Base-by-base conservation (phyloP, 208 protist species). In the Phytomonas serpens region DNA sequence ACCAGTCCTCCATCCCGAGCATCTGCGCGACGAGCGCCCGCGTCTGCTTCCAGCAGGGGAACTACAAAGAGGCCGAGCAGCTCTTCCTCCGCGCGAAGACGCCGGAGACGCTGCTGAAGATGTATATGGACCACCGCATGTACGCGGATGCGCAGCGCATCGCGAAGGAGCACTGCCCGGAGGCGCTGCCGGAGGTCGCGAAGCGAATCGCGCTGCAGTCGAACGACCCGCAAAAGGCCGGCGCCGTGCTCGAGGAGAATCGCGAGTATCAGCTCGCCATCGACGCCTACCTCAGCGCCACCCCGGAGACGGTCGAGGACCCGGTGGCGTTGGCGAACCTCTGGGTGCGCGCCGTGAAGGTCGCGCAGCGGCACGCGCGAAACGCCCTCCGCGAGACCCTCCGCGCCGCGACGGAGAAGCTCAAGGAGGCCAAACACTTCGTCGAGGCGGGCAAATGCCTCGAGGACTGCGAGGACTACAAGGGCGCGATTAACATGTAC, bases 261-360 rank as follows among this genome's bases (percentile, higher is more conserved):
- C 92, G 96, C 66, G 93, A 99, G 73, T 98, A 97, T 69, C 77
- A 87, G 57, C 79, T 94, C 29, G 97, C 97, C 13, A 97, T 99
- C 65, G 97, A 99, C 71, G 85, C 90, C n/a, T 98, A 98, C 78
- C 84, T 99, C 37, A 83, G 82, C 67, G 87, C 93, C 7, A 91
- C 80, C 0, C 10, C 77, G 19, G 89, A 94, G 37, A 85, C 77
- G 38, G 84, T 93, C 64, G 42, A 73, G 14, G 83, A 96, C 79
- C 66, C 81, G 62, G 82, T 78, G 37, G 78, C 85, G 76, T 75
- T 92, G 32, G 97, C 94, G 47, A 88, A 86, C 71, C 63, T 96
- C 61, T 99, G 94, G 94, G 87, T 97, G 73, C 90, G 96, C 34
- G 96, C 95, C 32, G 93, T 99, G 40, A 94, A 97, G 84, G 88